These are phyloP conservation scores for Uronychia setigera DNA, from an alignment of 73 alveolate genomes.

Conservation along the genomic window DNA sequence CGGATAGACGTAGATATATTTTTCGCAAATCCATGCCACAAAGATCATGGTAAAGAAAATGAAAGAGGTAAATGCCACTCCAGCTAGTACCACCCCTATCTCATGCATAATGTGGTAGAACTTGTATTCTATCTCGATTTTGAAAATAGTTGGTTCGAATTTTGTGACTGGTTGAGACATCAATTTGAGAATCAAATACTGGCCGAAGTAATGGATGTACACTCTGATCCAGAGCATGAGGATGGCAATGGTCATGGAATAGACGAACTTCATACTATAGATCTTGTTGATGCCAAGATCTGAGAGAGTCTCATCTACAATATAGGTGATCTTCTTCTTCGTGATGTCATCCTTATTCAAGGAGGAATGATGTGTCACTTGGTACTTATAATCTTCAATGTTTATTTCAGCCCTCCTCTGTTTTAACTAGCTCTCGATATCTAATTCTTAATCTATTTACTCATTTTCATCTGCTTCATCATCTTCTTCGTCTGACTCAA, in stretches of 20 bases:
- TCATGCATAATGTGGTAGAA: slow-evolving; percentile 60
- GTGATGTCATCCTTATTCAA: not conserved
- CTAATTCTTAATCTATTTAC: not conserved
- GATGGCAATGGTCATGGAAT: slow-evolving; percentile 32
- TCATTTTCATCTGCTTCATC: not conserved
- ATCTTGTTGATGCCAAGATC: slow-evolving; percentile 66
- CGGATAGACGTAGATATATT: slow-evolving; percentile 60
- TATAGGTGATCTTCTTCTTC: slow-evolving; percentile 41
- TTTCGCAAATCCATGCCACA: slow-evolving; percentile 43
- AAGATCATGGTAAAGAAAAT: slow-evolving; percentile 25
- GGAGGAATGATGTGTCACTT: not conserved
- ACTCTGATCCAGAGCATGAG: slow-evolving; percentile 57
- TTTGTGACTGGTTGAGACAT: slow-evolving; percentile 54
- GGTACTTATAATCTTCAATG: slow-evolving; percentile 1
- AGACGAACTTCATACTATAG: not conserved
- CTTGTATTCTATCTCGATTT: slow-evolving; percentile 47
- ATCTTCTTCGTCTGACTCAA: not conserved
- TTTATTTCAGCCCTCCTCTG: not conserved
- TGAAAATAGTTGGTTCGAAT: slow-evolving; percentile 28
- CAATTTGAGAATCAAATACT: slow-evolving; percentile 47
- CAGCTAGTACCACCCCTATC: slow-evolving; percentile 50
- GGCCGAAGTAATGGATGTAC: slow-evolving; percentile 65
- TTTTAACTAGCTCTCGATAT: too few relatives aligned
- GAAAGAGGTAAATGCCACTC: slow-evolving; percentile 35
- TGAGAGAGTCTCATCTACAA: slow-evolving; percentile 50